These are phyloP conservation scores for Ceratocystis diversiconidia DNA, from an alignment of 2,329 filamentous ascomycete genomes.

Conservation along the genomic window DNA sequence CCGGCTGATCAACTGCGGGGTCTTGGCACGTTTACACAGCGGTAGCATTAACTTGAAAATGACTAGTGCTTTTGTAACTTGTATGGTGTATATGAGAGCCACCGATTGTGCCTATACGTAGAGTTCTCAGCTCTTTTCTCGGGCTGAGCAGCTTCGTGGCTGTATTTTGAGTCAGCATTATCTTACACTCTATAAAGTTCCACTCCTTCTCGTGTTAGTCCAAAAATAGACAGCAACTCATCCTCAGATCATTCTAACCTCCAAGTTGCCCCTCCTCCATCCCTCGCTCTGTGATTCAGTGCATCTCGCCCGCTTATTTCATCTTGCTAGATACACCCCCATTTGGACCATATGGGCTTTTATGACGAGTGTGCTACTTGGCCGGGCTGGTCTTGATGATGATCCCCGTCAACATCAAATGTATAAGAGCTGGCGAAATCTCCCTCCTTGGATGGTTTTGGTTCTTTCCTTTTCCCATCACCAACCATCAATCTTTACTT, in stretches of 20 bases:
- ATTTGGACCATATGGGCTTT: no score
- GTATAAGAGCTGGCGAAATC: background rate
- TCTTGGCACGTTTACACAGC: no score
- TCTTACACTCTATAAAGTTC: background rate
- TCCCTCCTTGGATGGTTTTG: background rate
- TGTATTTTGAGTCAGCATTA: background rate
- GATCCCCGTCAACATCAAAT: background rate
- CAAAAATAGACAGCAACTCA: background rate
- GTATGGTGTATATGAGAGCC: background rate
- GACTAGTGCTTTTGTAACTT: no score
- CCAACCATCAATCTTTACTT: background rate
- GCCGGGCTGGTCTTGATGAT: background rate
- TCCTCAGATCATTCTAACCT: background rate
- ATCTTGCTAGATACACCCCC: background rate
- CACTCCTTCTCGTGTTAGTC: background rate
- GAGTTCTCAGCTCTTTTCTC: background rate
- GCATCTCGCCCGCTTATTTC: background rate
- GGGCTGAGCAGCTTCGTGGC: background rate
- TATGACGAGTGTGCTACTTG: background rate
- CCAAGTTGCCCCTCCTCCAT: background rate
- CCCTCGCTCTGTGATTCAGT: background rate
- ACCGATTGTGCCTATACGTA: background rate
- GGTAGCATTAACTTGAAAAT: no score
- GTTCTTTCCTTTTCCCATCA: background rate
- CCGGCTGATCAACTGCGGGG: background rate